Base-by-base conservation (phyloP, 2,329 filamentous ascomycete genomes). In the Pestalotiopsis fici region DNA sequence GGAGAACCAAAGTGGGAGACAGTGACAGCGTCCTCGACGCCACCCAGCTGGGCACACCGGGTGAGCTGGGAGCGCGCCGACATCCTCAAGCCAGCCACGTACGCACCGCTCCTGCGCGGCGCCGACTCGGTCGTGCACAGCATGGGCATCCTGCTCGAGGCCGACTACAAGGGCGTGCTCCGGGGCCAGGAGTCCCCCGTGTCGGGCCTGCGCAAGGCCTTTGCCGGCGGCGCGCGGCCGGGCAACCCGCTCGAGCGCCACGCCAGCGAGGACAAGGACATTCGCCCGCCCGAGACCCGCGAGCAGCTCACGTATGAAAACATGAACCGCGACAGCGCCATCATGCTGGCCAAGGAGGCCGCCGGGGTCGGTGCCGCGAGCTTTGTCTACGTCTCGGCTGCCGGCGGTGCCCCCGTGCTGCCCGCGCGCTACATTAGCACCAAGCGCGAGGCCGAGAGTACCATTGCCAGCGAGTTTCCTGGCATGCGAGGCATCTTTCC, bases 121-220 rank as follows among this genome's bases (percentile, higher is more conserved):
- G 93, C 94, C 69, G 89, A 94, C 78, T 95, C 90, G 66, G 95
- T 98, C 28, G 91, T 99, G 59, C 96, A 99, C 85, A 94, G 88
- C 75, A 95, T 98, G 91, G 96, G 96, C 11, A 98, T 99, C 74
- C 86, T 99, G 21, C 88, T 99, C 11, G 96, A 99, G 83, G 94
- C 95, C 62, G 96, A 99, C 83, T 99, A 99, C 88, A 99, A 99
- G 82, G 93, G 92, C 72, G 91, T 97, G 18, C 78, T 99, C 28
- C 91, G 90, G 23, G 96, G 96, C 63, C 90, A 88, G 68, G 95
- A 97, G 75, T 94, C 93, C 0, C 90, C 94, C n/a, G 81, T 97
- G 64, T 81, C 89, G 6, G 95, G 94, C 1, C 83, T 99, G 15
- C 88, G 88, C 69, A 90, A 91, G 74, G 93, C 94, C 28, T 97